Evolutionary conservation across 2,329 filamentous ascomycete genomes (phyloP), one percentile per base, ranked within the genome.

Genomic region (Sporothrix schenckii): DNA sequence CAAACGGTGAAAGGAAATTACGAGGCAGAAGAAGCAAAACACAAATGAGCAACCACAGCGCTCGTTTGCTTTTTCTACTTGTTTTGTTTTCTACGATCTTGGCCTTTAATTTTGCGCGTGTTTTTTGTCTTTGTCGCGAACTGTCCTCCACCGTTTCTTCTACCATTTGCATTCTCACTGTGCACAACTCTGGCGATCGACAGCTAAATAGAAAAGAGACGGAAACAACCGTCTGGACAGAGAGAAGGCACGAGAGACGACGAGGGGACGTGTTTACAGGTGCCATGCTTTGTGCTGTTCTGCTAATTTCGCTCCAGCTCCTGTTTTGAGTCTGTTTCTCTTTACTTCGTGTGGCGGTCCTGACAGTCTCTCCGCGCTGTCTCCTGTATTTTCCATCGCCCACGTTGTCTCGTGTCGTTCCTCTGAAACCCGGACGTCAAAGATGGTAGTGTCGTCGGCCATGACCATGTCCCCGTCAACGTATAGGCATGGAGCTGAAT

Each of bases 1-100:
- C 11, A 13, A 27, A 63, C 39, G 58, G 63, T n/a, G 0, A 52
- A 53, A 66, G 44, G 63, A 66, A 66, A 66, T 66, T 66, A 34
- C 34, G 34, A 34, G 5, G 34, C 6, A 34, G 30, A 47, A 66
- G 21, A n/a, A 53, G 41, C 30, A 66, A 44, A 19, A 6, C 19
- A 65, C 44, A 34, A 16, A 6, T n/a, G 44, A 53, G 16, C 27
- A 41, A 19, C 6, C 49, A 19, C 30, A 16, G 14, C 2, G n/a
- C n/a, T 53, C 19, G 30, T 53, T 39, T n/a, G 24, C 14, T n/a
- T 19, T 30, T 19, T 14, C 41, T 34, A 34, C 34, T 7, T 34
- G 34, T 9, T 34, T 34, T 24, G 30, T 34, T 34, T 6, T 34
- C 6, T 34, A 34, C 30, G 34, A 34, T 34, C 34, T 34, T 34